Conservation (phyloP, 495 filamentous ascomycete species). For the Podospora fimiseda region DNA sequence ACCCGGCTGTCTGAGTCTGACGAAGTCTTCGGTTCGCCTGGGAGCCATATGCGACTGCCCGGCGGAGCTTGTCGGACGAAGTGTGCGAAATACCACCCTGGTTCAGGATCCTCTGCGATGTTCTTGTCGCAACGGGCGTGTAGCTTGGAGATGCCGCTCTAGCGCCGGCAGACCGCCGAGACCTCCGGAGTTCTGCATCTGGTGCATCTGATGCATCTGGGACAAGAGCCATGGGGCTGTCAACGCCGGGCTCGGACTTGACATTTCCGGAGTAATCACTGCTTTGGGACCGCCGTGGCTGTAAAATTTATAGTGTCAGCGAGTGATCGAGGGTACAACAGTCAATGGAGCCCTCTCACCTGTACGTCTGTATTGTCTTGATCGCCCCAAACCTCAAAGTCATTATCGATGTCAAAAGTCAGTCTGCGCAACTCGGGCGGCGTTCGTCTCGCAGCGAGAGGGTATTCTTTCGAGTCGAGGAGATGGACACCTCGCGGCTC, state of each 20-base stretch:
- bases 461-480: constrained; percentile 84
- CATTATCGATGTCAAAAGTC: constrained; percentile 56
- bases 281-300: constrained; percentile 31
- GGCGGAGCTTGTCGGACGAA: constrained; percentile 35
- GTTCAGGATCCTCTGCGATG: constrained; percentile 22
- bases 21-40: constrained; percentile 20
- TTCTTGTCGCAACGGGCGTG: constrained; percentile 21
- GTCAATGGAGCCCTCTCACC: constrained; percentile 3
- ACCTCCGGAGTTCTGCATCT: constrained; percentile 19
- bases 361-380: constrained; percentile 46
- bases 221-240: constrained; percentile 22
- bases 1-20: constrained; percentile 20
- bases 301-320: constrained; percentile 12
- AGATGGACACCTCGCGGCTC: constrained; percentile 65
- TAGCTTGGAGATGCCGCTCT: constrained; percentile 33
- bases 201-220: constrained; percentile 15
- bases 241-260: constrained; percentile 29
- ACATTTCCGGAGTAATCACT: constrained; percentile 27
- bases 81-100: constrained; percentile 9
- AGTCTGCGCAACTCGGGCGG: constrained; percentile 68
- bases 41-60: constrained; percentile 25
- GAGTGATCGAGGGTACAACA: constrained; percentile 4
- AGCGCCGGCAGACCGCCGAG: constrained; percentile 18
- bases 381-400: constrained; percentile 57
- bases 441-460: constrained; percentile 74